Conservation (phyloP, 2,329 filamentous ascomycete species). For the Cladophialophora chaetospira region DNA sequence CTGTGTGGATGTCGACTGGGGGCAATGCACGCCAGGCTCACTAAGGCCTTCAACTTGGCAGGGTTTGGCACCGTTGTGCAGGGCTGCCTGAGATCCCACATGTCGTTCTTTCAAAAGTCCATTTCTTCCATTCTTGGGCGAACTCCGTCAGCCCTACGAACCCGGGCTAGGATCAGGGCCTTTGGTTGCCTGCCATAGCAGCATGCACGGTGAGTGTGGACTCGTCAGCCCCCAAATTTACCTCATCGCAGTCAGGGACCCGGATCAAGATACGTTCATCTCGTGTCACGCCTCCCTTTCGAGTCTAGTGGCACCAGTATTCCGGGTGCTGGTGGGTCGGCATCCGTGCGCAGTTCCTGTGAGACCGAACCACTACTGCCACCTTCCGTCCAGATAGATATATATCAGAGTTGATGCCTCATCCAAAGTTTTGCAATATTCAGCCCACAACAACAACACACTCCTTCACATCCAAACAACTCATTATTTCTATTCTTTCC, state of each 20-base stretch:
- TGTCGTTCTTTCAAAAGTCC: slow-evolving; percentile 11
- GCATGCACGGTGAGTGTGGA: slow-evolving; percentile 11
- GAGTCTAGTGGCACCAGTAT: not conserved
- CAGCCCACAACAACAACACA: slow-evolving; percentile 6
- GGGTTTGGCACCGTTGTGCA: not conserved
- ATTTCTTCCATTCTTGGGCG: slow-evolving; percentile 5
- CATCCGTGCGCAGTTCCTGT: not conserved
- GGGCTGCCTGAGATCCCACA: slow-evolving; percentile 7
- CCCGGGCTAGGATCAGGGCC: slow-evolving; percentile 3
- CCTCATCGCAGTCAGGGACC: slow-evolving; percentile 14
- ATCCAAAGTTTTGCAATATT: not conserved
- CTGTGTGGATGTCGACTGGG: not conserved
- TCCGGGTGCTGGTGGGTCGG: not conserved
- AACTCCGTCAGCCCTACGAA: slow-evolving; percentile 25
- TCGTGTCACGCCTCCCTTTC: slow-evolving; percentile 4
- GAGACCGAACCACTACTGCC: not conserved
- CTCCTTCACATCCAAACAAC: slow-evolving; percentile 11
- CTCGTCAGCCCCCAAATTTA: slow-evolving; percentile 31
- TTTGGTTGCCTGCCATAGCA: slow-evolving; percentile 6
- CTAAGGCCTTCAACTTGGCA: slow-evolving; percentile 7
- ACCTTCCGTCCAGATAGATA: slow-evolving; percentile 7
- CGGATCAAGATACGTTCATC: slow-evolving; percentile 2
- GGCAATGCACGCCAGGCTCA: slow-evolving; percentile 13
- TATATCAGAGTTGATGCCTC: slow-evolving; percentile 16
- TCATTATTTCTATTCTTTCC: slow-evolving; percentile 11